A percentile compares a stretch with the other conserved stretches of the same genome.
phyloP scores from a whole-genome alignment of 805 yeast species.

The Candida schatavii region DNA sequence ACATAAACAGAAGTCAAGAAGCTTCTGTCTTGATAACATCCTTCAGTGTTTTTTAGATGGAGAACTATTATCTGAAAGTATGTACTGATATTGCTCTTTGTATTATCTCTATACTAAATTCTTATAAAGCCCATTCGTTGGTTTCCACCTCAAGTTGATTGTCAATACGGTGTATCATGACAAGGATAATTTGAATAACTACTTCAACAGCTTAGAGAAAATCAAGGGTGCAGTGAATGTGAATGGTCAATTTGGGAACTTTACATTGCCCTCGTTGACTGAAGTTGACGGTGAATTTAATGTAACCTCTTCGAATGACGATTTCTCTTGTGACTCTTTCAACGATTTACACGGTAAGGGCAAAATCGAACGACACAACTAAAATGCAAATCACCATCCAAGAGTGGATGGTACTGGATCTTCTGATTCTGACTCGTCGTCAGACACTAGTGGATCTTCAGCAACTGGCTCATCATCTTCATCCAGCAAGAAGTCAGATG shows the following conservation, averaged over 20 bases:
- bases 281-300: slow-evolving; percentile 43
- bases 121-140: too few species aligned
- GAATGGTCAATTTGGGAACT: slow-evolving; percentile 36
- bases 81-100: too few species aligned
- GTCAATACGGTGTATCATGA: too few species aligned
- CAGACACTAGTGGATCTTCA: slow-evolving; percentile 19
- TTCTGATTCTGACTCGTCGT: slow-evolving; percentile 14
- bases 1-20: too few species aligned
- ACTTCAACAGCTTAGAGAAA: slow-evolving; percentile 27
- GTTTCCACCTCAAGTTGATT: too few species aligned
- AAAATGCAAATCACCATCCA: slow-evolving; percentile 36
- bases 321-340: slow-evolving; percentile 36
- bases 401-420: slow-evolving; percentile 16
- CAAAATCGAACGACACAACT: slow-evolving; percentile 44
- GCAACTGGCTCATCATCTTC: too few species aligned
- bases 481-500: slow-evolving; percentile 22
- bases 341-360: slow-evolving; percentile 28
- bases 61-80: too few species aligned
- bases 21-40: too few species aligned
- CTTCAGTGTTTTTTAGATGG: too few species aligned
- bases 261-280: slow-evolving; percentile 34
- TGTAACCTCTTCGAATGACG: slow-evolving; percentile 31
- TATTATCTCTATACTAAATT: too few species aligned
- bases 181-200: slow-evolving; percentile 26
- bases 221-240: slow-evolving; percentile 41